Percentiles rank a stretch among this genome's conserved stretches.
Conservation (phyloP, 768 basidiomycete genomes). For the Boletellus emodensis region DNA sequence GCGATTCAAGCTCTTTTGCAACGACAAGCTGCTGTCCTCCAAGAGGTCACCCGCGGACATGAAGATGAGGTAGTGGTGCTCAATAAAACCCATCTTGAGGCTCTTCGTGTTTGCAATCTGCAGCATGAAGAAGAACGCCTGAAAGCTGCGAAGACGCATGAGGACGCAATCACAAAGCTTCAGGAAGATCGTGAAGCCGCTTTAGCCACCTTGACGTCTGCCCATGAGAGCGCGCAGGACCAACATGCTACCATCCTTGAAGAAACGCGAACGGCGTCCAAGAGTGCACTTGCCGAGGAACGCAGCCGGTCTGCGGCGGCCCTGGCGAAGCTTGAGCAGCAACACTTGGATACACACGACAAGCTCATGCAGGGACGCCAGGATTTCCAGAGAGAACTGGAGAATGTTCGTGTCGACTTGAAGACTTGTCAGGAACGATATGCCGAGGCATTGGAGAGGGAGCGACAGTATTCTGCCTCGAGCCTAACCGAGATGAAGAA, state of each 20-base stretch:
- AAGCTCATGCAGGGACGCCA: conserved; percentile 35
- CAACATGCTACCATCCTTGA: conserved; percentile 36
- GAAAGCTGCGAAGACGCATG: conserved; percentile 39
- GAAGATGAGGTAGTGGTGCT: conserved; percentile 50
- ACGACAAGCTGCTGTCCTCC: conserved; percentile 51
- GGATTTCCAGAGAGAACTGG: conserved; percentile 48
- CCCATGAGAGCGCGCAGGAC: conserved; percentile 37
- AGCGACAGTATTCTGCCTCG: conserved; percentile 25
- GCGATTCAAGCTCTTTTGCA: conserved; percentile 46
- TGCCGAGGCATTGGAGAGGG: conserved; percentile 21
- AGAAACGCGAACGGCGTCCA: conserved; percentile 31
- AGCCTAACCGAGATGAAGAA: conserved; percentile 16
- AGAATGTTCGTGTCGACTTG: conserved; percentile 47
- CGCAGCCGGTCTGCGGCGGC: conserved; percentile 41
- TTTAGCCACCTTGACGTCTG: conserved; percentile 38
- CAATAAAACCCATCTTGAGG: conserved; percentile 44
- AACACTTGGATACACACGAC: conserved; percentile 48
- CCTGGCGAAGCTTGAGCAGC: conserved; percentile 47
- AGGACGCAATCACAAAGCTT: conserved; percentile 37
- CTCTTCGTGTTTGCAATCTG: conserved; percentile 29
- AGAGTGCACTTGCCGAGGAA: conserved; percentile 41
- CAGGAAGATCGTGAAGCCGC: conserved; percentile 47
- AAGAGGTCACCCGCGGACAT: conserved; percentile 54
- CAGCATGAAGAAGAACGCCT: conserved; percentile 36
- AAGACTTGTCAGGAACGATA: conserved; percentile 24